Evolutionary conservation across 2,329 filamentous ascomycete genomes (phyloP), one percentile per base, ranked within the genome.

Genomic region (Pseudocercospora cruenta): DNA sequence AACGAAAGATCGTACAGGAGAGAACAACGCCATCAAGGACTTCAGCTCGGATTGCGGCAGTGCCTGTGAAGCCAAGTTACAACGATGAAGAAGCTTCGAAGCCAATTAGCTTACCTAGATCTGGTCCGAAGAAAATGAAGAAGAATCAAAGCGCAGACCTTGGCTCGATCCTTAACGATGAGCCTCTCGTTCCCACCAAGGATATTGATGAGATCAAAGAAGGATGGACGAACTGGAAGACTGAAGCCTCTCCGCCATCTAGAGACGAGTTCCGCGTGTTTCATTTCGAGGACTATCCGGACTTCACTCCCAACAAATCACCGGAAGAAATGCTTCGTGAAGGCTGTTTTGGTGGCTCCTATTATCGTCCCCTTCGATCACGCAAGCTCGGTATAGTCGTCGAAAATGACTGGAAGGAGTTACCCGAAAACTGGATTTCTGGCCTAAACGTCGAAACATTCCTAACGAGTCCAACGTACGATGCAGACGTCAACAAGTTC

Each of bases 261-360:
- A 77, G 83, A 31, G 79, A 82, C 62, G 73, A 74, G 75, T n/a
- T 36, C 28, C 62, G 80, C 79, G 6, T 78, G 74, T 83, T 85
- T 66, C 82, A 82, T 67, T 86, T 86, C 72, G 68, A 65, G 4
- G 72, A 72, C 58, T 79, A 82, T 64, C 80, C 80, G 0, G 69
- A 69, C 26, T 86, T 86, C 72, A 78, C 73, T 1, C 84, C 84
- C 2, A 86, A 86, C 71, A 86, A 85, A 69, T 83, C 82, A 0
- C 84, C 84, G 4, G 80, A 81, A 61, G 82, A 82, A 62, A 82
- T 86, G 68, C 77, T 86, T 12, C 79, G 81, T 21, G 82, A 86
- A 75, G 84, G 84, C 54, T 80, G 79, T 63, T 86, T 86, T 68
- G 84, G 84, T 10, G 84, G 84, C 16, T 79, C 79, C 0, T 86